Conservation (phyloP, 2,329 filamentous ascomycete genomes). For the Fonsecaea multimorphosa region DNA sequence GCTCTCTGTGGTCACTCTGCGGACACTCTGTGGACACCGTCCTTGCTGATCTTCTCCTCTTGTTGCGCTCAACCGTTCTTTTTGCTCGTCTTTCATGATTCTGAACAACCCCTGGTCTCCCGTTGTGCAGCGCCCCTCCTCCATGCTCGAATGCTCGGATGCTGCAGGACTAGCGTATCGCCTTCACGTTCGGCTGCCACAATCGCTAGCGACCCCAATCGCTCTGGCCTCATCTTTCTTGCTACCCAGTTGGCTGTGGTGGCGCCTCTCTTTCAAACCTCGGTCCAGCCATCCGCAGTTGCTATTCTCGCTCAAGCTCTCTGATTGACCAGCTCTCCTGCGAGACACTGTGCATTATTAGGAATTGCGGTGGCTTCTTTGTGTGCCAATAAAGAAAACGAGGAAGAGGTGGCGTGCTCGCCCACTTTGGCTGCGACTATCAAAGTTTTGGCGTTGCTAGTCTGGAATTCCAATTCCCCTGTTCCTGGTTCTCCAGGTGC, state of each 20-base stretch:
- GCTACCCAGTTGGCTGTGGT: neutral
- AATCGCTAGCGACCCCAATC: neutral
- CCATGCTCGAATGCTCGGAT: neutral
- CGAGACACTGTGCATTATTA: neutral
- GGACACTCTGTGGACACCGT: no score
- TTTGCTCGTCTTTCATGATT: no score
- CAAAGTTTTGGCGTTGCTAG: neutral
- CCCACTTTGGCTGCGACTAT: neutral
- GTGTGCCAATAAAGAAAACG: neutral
- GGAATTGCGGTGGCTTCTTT: neutral
- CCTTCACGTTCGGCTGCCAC: neutral
- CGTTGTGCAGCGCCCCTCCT: neutral
- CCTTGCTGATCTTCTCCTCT: neutral
- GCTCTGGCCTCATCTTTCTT: neutral
- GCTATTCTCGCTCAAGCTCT: neutral
- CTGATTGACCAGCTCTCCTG: neutral
- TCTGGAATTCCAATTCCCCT: constrained; percentile 2
- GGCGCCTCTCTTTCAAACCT: neutral
- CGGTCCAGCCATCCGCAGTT: neutral
- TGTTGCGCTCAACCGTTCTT: neutral
- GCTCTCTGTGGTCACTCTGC: neutral
- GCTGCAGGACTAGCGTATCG: constrained; percentile 4
- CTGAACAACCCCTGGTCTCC: neutral
- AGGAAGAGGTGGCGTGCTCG: neutral
- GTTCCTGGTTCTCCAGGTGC: neutral